These are phyloP conservation scores for Acer yangbiense DNA, from an alignment of 345 rosid species.

Conservation along the genomic window DNA sequence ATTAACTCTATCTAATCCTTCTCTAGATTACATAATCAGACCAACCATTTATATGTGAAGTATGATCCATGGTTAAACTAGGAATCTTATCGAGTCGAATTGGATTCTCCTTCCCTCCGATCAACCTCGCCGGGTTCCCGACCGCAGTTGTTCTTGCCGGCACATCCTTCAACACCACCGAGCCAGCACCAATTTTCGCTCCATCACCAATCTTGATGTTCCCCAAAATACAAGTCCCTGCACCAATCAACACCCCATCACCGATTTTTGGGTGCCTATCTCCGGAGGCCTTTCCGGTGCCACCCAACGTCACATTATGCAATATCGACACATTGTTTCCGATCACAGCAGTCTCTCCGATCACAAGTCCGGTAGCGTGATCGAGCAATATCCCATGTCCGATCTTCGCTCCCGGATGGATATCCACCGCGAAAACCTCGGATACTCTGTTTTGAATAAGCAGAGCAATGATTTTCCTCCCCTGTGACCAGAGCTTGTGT, in stretches of 20 bases:
- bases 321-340: constrained; percentile 88
- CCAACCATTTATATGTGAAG: constrained; percentile 78
- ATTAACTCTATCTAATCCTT: neutral
- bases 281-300: constrained; percentile 81
- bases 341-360: constrained; percentile 92
- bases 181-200: constrained; percentile 92
- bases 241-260: constrained; percentile 91
- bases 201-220: constrained; percentile 89
- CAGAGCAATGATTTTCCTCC: constrained; percentile 59
- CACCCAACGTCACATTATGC: constrained; percentile 90
- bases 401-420: constrained; percentile 90
- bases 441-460: constrained; percentile 78
- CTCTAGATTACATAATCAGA: constrained; percentile 88
- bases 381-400: constrained; percentile 78
- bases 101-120: constrained; percentile 93
- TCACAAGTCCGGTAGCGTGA: constrained; percentile 81
- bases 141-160: constrained; percentile 86
- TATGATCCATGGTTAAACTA: constrained; percentile 92
- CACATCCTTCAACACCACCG: constrained; percentile 81
- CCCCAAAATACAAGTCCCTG: constrained; percentile 90
- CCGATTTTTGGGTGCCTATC: constrained; percentile 98
- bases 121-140: constrained; percentile 87
- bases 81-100: constrained; percentile 73
- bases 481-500: constrained; percentile 71
- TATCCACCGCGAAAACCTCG: constrained; percentile 78